These are phyloP conservation scores for Fusarium coicis DNA, from an alignment of 2,329 filamentous ascomycete species.

Conservation along the genomic window DNA sequence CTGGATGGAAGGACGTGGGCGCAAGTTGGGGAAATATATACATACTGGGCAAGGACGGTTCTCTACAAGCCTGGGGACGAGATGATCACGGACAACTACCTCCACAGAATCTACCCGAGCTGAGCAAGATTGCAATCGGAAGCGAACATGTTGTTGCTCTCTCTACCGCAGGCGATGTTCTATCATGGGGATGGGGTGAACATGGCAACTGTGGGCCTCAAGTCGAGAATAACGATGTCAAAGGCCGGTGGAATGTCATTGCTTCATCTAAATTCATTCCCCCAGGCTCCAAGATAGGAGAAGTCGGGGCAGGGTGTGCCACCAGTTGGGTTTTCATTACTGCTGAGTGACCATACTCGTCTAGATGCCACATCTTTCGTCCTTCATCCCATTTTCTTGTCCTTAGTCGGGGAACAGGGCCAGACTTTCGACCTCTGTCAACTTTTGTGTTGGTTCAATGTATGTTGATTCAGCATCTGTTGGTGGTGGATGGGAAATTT, in stretches of 20 bases:
- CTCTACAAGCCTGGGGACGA: slow-evolving; percentile 80
- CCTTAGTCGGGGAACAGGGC: slow-evolving; percentile 56
- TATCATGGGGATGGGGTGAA: slow-evolving; percentile 97
- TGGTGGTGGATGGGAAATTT: slow-evolving; percentile 32
- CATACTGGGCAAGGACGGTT: slow-evolving; percentile 70
- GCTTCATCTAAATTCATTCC: slow-evolving; percentile 66
- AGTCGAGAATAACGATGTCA: slow-evolving; percentile 72
- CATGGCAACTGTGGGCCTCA: slow-evolving; percentile 92
- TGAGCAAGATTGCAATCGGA: slow-evolving; percentile 78
- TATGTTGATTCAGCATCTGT: slow-evolving; percentile 47
- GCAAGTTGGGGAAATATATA: slow-evolving; percentile 88
- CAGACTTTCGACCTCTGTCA: slow-evolving; percentile 71
- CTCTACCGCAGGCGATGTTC: slow-evolving; percentile 70
- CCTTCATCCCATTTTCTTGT: not conserved
- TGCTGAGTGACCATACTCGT: slow-evolving; percentile 33
- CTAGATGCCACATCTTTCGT: slow-evolving; percentile 11
- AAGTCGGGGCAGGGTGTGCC: slow-evolving; percentile 86
- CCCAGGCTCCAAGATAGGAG: slow-evolving; percentile 62
- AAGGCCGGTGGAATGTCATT: slow-evolving; percentile 75
- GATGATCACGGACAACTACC: slow-evolving; percentile 86
- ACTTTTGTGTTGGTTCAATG: slow-evolving; percentile 77
- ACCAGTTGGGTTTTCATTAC: slow-evolving; percentile 77
- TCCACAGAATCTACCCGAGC: slow-evolving; percentile 66
- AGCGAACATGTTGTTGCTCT: slow-evolving; percentile 90
- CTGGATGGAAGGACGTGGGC: slow-evolving; percentile 73